Conservation (phyloP, 1,284 basidiomycete genomes). For the Pseudozyma tsukubaensis region DNA sequence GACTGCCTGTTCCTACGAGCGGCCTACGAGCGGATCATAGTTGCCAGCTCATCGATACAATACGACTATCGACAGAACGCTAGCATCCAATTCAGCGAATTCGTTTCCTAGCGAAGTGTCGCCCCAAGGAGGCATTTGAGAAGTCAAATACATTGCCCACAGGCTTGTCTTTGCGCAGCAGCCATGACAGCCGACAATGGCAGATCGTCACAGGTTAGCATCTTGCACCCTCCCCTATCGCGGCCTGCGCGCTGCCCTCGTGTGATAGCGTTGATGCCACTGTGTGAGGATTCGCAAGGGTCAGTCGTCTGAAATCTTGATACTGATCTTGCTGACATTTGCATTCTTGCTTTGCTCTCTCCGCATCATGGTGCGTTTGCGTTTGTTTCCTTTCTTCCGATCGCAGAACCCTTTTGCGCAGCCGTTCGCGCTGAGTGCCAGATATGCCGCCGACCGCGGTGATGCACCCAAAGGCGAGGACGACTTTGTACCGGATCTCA, state of each 20-base stretch:
- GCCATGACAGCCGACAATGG: conserved; percentile 47
- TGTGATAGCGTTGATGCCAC: background rate
- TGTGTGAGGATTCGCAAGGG: background rate
- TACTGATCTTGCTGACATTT: background rate
- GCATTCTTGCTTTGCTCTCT: conserved; percentile 4
- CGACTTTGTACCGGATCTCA: conserved; percentile 64
- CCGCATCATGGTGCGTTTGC: background rate
- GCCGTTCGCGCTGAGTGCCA: conserved; percentile 61
- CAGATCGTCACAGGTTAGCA: conserved; percentile 39
- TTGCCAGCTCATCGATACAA: too few relatives aligned
- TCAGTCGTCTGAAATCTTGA: background rate
- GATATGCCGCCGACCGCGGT: conserved; percentile 61
- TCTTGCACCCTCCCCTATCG: background rate
- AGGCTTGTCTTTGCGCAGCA: conserved; percentile 12
- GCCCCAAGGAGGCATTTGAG: conserved; percentile 34
- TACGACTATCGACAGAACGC: too few relatives aligned
- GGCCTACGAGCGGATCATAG: too few relatives aligned
- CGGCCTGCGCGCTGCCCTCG: background rate
- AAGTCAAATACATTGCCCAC: conserved; percentile 9
- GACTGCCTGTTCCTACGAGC: too few relatives aligned
- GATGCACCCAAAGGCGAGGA: conserved; percentile 56
- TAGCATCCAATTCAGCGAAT: background rate
- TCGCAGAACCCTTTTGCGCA: conserved; percentile 54
- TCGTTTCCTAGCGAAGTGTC: conserved; percentile 19
- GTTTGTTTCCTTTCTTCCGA: background rate